phyloP scores from a whole-genome alignment of 1,284 basidiomycete genomes.

The Cutaneotrichosporon arboriforme region DNA sequence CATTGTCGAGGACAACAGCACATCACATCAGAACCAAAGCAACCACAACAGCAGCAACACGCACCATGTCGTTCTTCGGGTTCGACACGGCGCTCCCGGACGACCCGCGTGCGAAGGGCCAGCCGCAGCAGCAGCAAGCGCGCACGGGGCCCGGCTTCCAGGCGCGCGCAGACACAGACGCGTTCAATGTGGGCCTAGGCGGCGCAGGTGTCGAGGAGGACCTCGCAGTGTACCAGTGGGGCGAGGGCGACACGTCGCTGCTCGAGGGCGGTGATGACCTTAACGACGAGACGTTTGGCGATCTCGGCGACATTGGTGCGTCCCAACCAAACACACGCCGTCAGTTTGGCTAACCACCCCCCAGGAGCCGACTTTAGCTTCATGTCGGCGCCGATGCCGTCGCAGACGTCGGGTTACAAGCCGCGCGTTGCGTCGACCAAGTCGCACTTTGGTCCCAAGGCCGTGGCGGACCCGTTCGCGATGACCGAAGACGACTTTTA shows the following conservation, averaged over 20 bases:
- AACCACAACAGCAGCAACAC: neutral
- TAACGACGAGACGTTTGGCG: slow-evolving; percentile 95
- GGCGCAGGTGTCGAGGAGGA: slow-evolving; percentile 58
- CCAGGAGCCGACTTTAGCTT: slow-evolving; percentile 93
- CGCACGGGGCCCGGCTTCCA: slow-evolving; percentile 11
- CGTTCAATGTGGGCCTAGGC: slow-evolving; percentile 36
- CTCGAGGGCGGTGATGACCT: slow-evolving; percentile 83
- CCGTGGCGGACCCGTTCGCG: slow-evolving; percentile 42
- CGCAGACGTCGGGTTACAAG: slow-evolving; percentile 7
- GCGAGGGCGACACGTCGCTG: slow-evolving; percentile 77
- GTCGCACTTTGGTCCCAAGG: slow-evolving; percentile 40
- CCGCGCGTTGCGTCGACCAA: slow-evolving; percentile 35
- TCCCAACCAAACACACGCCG: slow-evolving; percentile 7
- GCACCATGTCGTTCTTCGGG: slow-evolving; percentile 48
- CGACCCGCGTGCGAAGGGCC: slow-evolving; percentile 4
- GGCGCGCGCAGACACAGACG: slow-evolving; percentile 19
- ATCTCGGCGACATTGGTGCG: slow-evolving; percentile 62
- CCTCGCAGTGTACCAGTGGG: slow-evolving; percentile 54
- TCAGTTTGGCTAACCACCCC: neutral
- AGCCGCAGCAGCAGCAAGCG: neutral
- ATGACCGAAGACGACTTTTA: slow-evolving; percentile 48
- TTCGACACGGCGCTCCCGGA: slow-evolving; percentile 46
- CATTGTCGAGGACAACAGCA: too few species aligned
- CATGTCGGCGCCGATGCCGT: slow-evolving; percentile 37
- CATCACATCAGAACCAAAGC: neutral